Base-by-base conservation (phyloP, 1,284 basidiomycete species). In the Microbotryomycetes sp. region DNA sequence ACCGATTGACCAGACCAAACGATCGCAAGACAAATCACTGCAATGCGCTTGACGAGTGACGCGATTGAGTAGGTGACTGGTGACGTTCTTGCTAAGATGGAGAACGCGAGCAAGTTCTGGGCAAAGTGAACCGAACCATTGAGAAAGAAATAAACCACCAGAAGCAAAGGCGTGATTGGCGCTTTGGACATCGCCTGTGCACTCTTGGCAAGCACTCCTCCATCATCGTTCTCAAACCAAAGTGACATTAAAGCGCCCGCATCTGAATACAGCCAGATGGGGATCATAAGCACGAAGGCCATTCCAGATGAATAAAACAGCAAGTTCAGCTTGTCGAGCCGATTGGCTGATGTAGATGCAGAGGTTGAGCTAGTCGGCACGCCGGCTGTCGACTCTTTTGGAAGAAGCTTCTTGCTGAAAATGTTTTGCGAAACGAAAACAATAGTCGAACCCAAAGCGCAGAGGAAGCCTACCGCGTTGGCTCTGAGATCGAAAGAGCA, bases 1-100 rank as follows among this genome's bases (percentile, higher is more conserved):
- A 98, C 86, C 22, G 80, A 75, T 78, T 98, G 94, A 60, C 83
- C 86, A 79, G 97, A 98, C 94, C 94, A 99, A 56, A 93, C 79
- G 74, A 99, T 92, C 30, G 96, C 94, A 68, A 97, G 86, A 77
- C 92, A 92, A 72, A 99, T 99, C 71, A 99, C 96, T 50, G 88
- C 92, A 60, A 99, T 92, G 31, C 96, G 88, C 79, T 99, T 99
- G 79, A 97, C 86, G 70, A 99, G 84, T 14, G 90, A 94, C 0
- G 94, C 96, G 75, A 99, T 97, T 52, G 89, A 93, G 79, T 99
- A 99, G 1, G 96, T 98, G 63, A 99, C 96, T 6, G 94, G 96
- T 7, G 93, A 97, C 1, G 93, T 96, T 36, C 90, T 89, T 2
- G 91, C 86, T 28, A 99, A 84, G 71, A 99, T 92, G 70, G 92